Conservation (phyloP, 176 grass and related monocot genomes). For the Juncus inflexus region DNA sequence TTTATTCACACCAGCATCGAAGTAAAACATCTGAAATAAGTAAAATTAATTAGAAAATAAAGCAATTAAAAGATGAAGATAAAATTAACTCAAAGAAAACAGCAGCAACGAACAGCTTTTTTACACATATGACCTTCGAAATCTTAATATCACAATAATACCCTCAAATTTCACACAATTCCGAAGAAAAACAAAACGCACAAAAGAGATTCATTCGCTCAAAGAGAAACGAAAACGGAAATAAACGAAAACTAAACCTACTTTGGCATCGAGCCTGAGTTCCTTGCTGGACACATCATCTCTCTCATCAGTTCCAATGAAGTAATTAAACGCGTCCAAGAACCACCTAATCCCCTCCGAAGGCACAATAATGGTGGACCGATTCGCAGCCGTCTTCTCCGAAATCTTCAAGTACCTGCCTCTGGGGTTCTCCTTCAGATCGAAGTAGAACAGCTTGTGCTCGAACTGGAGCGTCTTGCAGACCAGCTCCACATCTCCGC, state of each 20-base stretch:
- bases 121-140: neutral
- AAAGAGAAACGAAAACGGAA: conserved; percentile 12
- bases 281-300: conserved; percentile 85
- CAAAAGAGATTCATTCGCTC: conserved; percentile 1
- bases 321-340: conserved; percentile 91
- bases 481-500: conserved; percentile 87
- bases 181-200: neutral
- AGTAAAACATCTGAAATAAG: conserved; percentile 76
- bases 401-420: conserved; percentile 98
- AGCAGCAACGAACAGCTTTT: neutral
- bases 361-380: conserved; percentile 96
- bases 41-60: conserved; percentile 17
- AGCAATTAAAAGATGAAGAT: neutral
- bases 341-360: conserved; percentile 80
- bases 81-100: neutral
- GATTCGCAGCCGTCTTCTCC: conserved; percentile 85
- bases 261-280: conserved; percentile 90
- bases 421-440: conserved; percentile 96
- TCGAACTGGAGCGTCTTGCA: conserved; percentile 99
- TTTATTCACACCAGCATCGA: conserved; percentile 96
- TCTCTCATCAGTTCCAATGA: conserved; percentile 85
- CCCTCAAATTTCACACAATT: conserved; percentile 18
- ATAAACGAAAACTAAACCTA: neutral
- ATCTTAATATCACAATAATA: too few species aligned
- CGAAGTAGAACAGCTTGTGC: conserved; percentile 99